Evolutionary conservation across 495 filamentous ascomycete genomes (phyloP), one percentile per base, ranked within the genome.

Genomic region (Lasiosphaeris hirsuta): DNA sequence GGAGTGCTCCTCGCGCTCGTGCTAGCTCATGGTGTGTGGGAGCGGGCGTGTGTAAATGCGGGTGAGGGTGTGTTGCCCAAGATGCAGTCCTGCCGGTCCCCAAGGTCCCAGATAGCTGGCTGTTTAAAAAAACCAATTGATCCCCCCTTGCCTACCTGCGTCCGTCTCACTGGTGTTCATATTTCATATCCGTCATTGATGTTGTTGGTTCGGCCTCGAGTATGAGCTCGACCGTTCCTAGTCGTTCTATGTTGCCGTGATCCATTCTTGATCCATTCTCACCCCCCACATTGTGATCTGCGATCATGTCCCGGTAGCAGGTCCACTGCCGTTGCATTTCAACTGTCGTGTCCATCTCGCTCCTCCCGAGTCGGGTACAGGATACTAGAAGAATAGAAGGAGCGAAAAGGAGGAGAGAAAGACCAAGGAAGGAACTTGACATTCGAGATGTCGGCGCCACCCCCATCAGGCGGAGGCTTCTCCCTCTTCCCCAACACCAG

Each of bases 401-500:
- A 54, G 30, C 10, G 35, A 38, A 45, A 7, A 59, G 19, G 44
- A 35, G 51, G 14, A 60, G 33, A 42, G 50, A 54, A 44, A 52
- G 23, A 58, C 15, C 41, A 17, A 54, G 39, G 14, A 44, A 18
- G 10, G n/a, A 33, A 11, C 2, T 11, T 7, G 14, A 44, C 36
- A 37, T 4, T 56, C 57, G 62, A 48, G 49, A 72, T 65, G 65
- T 73, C 74, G 57, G 65, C 70, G 38, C 66, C 71, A 41, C 66
- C 63, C 43, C 69, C 61, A 10, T 58, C 69, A 3, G 64, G 72
- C 7, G 77, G 77, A 60, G 76, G 77, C 38, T 77, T 80, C 64
- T 80, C 77, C 59, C 76, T 80, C 59, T 80, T 80, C 63, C 77
- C 77, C 17, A 75, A 69, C 55, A 64, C 74, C 23, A 79, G 64